These are phyloP conservation scores for Cardamine chenopodiifolia DNA, from an alignment of 345 rosid genomes.

Conservation along the genomic window DNA sequence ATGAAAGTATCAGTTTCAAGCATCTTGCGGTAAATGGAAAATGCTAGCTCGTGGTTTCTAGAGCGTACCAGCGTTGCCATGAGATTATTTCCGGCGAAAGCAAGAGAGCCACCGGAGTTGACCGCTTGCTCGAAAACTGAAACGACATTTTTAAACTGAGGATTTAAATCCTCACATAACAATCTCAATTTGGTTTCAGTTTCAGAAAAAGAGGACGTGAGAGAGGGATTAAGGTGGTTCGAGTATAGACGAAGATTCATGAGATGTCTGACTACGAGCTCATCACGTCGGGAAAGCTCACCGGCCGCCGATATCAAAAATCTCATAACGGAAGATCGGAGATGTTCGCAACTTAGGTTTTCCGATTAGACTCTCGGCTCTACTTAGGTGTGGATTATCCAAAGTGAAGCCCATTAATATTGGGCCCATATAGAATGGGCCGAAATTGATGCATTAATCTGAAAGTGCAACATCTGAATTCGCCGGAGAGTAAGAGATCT, in stretches of 20 bases:
- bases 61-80: constrained; percentile 56
- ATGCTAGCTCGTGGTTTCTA: constrained; percentile 50
- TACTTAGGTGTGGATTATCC: neutral
- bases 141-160: constrained; percentile 45
- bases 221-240: neutral
- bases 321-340: constrained; percentile 23
- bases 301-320: constrained; percentile 22
- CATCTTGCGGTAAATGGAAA: constrained; percentile 54
- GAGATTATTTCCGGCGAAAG: constrained; percentile 51
- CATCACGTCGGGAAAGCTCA: constrained; percentile 17
- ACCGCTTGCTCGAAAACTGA: constrained; percentile 49
- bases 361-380: neutral
- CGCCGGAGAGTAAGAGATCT: constrained; percentile 7
- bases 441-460: neutral
- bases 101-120: constrained; percentile 44
- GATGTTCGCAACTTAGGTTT: neutral
- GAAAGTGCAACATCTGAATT: neutral
- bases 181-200: constrained; percentile 44
- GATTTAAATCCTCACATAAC: constrained; percentile 48
- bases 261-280: constrained; percentile 9
- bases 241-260: constrained; percentile 7
- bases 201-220: constrained; percentile 33
- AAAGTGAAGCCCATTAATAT: neutral
- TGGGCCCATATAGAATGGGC: neutral
- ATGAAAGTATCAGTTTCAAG: constrained; percentile 41